Percentiles rank a stretch among this genome's conserved stretches.
Evolutionary conservation across 192 early-diverging fungal genomes (phyloP).

Genomic region (Podila verticillata): DNA sequence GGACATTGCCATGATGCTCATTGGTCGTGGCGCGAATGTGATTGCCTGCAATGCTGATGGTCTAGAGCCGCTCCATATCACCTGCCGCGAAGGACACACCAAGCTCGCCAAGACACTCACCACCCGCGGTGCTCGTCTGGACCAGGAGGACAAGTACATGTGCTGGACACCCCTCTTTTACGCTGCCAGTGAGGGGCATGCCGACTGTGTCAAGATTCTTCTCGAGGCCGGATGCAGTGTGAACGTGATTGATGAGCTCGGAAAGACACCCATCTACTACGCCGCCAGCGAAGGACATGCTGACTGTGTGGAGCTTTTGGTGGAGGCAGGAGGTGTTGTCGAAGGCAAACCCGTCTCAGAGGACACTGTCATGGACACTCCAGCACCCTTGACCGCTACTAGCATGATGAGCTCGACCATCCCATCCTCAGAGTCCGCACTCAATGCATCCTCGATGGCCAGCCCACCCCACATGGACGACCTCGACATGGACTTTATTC

Average conservation of each 20-base stretch:
- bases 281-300: slow-evolving; percentile 93
- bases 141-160: slow-evolving; percentile 89
- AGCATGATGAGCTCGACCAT: slow-evolving; percentile 21
- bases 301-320: slow-evolving; percentile 79
- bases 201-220: slow-evolving; percentile 81
- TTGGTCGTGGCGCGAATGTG: slow-evolving; percentile 80
- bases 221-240: slow-evolving; percentile 80
- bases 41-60: slow-evolving; percentile 78
- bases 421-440: slow-evolving; percentile 13
- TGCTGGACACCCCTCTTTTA: slow-evolving; percentile 98
- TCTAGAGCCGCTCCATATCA: slow-evolving; percentile 88
- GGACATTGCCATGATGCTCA: slow-evolving; percentile 85
- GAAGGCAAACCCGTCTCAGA: slow-evolving; percentile 25
- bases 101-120: slow-evolving; percentile 80
- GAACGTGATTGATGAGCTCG: slow-evolving; percentile 83
- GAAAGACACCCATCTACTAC: slow-evolving; percentile 87
- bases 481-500: slow-evolving; percentile 89
- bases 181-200: slow-evolving; percentile 90
- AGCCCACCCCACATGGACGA: slow-evolving; percentile 57
- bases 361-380: slow-evolving; percentile 32
- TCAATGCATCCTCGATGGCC: slow-evolving; percentile 17
- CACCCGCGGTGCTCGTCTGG: slow-evolving; percentile 74
- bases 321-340: slow-evolving; percentile 67
- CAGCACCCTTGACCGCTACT: slow-evolving; percentile 19
- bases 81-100: slow-evolving; percentile 84